Conservation (phyloP, 768 basidiomycete species). For the Suillus cothurnatus region DNA sequence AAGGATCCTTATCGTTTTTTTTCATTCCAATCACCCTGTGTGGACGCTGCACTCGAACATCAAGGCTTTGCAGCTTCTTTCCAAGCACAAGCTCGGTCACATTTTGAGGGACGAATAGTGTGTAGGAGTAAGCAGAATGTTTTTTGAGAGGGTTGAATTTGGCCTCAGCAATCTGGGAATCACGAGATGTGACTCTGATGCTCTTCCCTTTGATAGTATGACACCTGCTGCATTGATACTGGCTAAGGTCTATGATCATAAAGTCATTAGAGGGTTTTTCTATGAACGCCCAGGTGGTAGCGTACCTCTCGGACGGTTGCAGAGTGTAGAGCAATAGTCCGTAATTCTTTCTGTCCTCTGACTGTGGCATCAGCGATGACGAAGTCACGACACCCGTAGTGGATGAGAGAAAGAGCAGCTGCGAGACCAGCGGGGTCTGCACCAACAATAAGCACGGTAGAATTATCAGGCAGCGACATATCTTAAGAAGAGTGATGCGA, state of each 20-base stretch:
- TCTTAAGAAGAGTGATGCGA: neutral
- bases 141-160: conserved; percentile 37
- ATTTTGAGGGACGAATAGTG: conserved; percentile 45
- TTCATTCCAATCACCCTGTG: conserved; percentile 42
- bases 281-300: neutral
- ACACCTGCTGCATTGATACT: conserved; percentile 40
- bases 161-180: conserved; percentile 26
- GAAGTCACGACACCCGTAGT: conserved; percentile 31
- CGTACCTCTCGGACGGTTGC: conserved; percentile 50
- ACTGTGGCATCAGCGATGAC: conserved; percentile 39
- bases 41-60: conserved; percentile 39
- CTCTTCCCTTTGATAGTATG: conserved; percentile 32
- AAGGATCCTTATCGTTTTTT: conserved; percentile 27
- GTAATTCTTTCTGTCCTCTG: conserved; percentile 35
- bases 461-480: neutral
- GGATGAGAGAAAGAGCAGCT: conserved; percentile 46
- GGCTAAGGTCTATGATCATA: conserved; percentile 45
- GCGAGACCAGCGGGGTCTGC: conserved; percentile 53
- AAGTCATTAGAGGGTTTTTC: neutral
- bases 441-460: conserved; percentile 51
- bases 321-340: conserved; percentile 46
- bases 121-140: conserved; percentile 47
- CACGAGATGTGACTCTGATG: conserved; percentile 34
- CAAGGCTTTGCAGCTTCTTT: conserved; percentile 33
- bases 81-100: conserved; percentile 45